Evolutionary conservation across 2,329 filamentous ascomycete genomes (phyloP).

Genomic region (Fusarium brachygibbosum): DNA sequence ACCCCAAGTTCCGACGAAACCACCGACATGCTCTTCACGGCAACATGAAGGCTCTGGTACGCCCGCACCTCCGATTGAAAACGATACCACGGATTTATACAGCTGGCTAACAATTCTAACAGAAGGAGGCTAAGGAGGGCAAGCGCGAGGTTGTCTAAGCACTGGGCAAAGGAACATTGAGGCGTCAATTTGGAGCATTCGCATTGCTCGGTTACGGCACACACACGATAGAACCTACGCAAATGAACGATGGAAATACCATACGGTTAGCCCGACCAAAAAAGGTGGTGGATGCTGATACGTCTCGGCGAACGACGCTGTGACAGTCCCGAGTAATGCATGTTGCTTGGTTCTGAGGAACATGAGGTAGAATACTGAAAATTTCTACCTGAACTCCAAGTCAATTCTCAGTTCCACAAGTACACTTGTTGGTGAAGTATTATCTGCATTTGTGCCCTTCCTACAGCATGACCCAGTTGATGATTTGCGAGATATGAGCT

Average conservation of each 20-base stretch:
- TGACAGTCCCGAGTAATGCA: slow-evolving; percentile 41
- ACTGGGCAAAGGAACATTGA: slow-evolving; percentile 32
- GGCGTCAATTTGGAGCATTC: slow-evolving; percentile 45
- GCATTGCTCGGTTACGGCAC: slow-evolving; percentile 41
- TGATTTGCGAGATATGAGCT: not conserved
- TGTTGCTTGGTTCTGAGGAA: slow-evolving; percentile 37
- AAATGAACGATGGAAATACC: slow-evolving; percentile 48
- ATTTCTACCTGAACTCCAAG: slow-evolving; percentile 29
- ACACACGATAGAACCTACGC: slow-evolving; percentile 44
- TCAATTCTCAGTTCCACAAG: slow-evolving; percentile 5
- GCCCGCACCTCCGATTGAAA: slow-evolving; percentile 51
- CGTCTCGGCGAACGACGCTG: slow-evolving; percentile 29
- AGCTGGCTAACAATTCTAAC: slow-evolving; percentile 54
- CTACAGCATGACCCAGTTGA: not conserved
- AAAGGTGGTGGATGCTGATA: slow-evolving; percentile 34
- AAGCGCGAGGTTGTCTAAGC: slow-evolving; percentile 87
- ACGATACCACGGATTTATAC: slow-evolving; percentile 3
- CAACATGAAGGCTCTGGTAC: slow-evolving; percentile 96
- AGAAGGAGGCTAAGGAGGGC: slow-evolving; percentile 99
- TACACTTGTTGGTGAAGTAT: slow-evolving; percentile 17
- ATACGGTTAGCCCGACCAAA: slow-evolving; percentile 42
- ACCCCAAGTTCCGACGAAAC: slow-evolving; percentile 99
- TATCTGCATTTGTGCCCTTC: not conserved
- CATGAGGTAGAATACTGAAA: slow-evolving; percentile 33
- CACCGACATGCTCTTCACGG: slow-evolving; percentile 99